phyloP scores from a whole-genome alignment of 306 rosid genomes.

The Cicer pinnatifidum region DNA sequence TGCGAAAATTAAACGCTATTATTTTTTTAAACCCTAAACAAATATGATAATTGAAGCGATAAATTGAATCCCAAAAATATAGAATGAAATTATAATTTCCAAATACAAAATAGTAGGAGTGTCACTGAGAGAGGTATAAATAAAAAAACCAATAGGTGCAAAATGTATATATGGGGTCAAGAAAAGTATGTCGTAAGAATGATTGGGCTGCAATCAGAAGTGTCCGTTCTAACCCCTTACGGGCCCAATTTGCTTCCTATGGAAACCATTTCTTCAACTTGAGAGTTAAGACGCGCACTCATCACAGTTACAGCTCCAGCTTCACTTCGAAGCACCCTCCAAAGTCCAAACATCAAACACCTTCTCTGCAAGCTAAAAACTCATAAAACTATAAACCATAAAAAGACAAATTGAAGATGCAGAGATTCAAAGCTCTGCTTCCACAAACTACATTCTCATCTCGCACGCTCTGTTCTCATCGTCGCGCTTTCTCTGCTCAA shows the following conservation, averaged over 20 bases:
- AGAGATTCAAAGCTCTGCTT: conserved; percentile 62
- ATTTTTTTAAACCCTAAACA: too few relatives aligned
- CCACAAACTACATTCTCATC: conserved; percentile 46
- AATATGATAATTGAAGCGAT: too few relatives aligned
- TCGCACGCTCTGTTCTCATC: conserved; percentile 48
- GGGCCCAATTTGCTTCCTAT: conserved; percentile 5
- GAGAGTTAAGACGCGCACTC: not conserved
- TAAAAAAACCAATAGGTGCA: too few relatives aligned
- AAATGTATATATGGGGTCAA: too few relatives aligned
- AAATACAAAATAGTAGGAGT: too few relatives aligned
- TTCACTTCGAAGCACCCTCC: conserved; percentile 21
- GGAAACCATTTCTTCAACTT: conserved; percentile 28
- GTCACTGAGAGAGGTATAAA: too few relatives aligned
- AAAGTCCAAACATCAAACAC: conserved; percentile 44
- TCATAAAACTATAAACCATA: not conserved
- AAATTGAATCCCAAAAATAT: too few relatives aligned
- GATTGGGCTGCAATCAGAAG: too few relatives aligned
- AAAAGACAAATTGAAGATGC: conserved; percentile 54
- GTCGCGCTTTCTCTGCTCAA: conserved; percentile 63
- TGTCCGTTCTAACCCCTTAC: conserved; percentile 2
- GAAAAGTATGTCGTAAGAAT: too few relatives aligned
- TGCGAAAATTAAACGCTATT: too few relatives aligned
- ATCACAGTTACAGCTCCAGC: not conserved
- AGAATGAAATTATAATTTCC: too few relatives aligned
- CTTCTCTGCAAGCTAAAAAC: conserved; percentile 29